Percentiles rank a stretch among this genome's conserved stretches.
These are phyloP conservation scores for Heracleum sosnowskyi DNA, from an alignment of 129 eudicot species.

Conservation along the genomic window DNA sequence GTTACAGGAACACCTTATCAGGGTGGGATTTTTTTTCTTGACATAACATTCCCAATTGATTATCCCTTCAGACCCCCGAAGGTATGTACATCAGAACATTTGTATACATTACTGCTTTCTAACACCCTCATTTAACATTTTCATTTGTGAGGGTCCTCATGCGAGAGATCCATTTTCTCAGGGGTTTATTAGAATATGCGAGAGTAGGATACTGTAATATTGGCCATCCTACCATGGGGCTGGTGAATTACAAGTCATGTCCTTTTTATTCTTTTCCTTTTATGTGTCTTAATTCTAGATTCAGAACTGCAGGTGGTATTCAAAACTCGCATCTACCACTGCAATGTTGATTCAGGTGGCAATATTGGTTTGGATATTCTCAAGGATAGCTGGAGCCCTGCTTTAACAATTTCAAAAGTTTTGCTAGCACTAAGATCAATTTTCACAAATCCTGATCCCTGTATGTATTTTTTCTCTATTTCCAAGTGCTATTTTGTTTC, in stretches of 20 bases:
- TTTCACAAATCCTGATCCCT: slow-evolving; percentile 74
- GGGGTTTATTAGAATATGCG: background rate
- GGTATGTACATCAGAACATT: slow-evolving; percentile 35
- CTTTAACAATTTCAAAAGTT: slow-evolving; percentile 82
- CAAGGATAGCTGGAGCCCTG: slow-evolving; percentile 92
- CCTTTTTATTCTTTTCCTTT: slow-evolving; percentile 1
- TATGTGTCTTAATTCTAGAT: slow-evolving; percentile 18
- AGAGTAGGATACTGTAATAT: background rate
- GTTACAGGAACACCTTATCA: slow-evolving; percentile 81
- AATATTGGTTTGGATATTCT: slow-evolving; percentile 76
- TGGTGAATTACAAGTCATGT: background rate
- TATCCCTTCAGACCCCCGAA: slow-evolving; percentile 95
- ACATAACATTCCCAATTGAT: slow-evolving; percentile 76
- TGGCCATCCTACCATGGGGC: background rate
- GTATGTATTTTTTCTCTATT: slow-evolving; percentile 31
- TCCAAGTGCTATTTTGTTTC: background rate
- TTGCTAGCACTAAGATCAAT: slow-evolving; percentile 69
- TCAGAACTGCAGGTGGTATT: slow-evolving; percentile 69
- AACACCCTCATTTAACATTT: background rate
- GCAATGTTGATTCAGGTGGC: slow-evolving; percentile 84
- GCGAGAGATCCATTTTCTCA: background rate
- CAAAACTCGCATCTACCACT: slow-evolving; percentile 87
- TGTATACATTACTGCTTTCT: background rate
- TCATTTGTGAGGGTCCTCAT: too few species aligned
- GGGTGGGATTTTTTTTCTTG: slow-evolving; percentile 94